Percentiles rank a stretch among this genome's conserved stretches.
Evolutionary conservation across 1,139 yeast species (phyloP).

Genomic region (Candida albicans): DNA sequence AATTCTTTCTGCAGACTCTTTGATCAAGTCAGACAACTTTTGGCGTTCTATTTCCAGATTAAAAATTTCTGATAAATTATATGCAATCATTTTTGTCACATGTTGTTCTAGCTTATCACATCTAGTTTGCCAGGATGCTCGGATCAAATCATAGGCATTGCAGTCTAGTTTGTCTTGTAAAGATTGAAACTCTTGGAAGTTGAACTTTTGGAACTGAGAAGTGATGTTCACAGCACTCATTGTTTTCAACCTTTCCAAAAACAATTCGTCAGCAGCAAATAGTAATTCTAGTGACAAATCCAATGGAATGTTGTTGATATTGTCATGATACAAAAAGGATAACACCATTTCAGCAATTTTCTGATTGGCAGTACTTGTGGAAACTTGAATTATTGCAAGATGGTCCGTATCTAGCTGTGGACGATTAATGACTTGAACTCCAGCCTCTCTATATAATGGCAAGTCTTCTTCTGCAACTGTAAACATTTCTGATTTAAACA

Average conservation of each 20-base stretch:
- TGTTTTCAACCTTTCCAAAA: constrained; percentile 63
- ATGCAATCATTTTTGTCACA: constrained; percentile 59
- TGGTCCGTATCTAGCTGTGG: constrained; percentile 20
- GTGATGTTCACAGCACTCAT: constrained; percentile 64
- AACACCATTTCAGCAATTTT: constrained; percentile 56
- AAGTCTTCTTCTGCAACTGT: constrained; percentile 18
- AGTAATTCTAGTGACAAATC: constrained; percentile 54
- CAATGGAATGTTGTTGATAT: constrained; percentile 48
- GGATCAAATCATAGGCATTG: constrained; percentile 55
- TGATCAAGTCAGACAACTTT: constrained; percentile 23
- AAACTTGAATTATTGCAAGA: constrained; percentile 33
- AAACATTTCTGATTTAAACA: constrained; percentile 55
- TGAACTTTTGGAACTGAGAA: constrained; percentile 27
- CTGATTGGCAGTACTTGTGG: constrained; percentile 24
- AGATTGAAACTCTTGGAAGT: constrained; percentile 20
- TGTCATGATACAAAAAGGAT: constrained; percentile 61
- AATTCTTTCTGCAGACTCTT: constrained; percentile 58
- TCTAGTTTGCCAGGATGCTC: constrained; percentile 68
- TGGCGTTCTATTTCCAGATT: constrained; percentile 26
- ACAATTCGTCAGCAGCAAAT: constrained; percentile 59
- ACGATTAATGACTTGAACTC: constrained; percentile 23
- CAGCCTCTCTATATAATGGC: constrained; percentile 16
- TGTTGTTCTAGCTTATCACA: constrained; percentile 65
- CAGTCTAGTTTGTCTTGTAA: constrained; percentile 26
- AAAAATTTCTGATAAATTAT: constrained; percentile 42